Percentiles rank a stretch among this genome's conserved stretches.
Evolutionary conservation across 2,329 filamentous ascomycete species (phyloP).

Genomic region (Colletotrichum godetiae): DNA sequence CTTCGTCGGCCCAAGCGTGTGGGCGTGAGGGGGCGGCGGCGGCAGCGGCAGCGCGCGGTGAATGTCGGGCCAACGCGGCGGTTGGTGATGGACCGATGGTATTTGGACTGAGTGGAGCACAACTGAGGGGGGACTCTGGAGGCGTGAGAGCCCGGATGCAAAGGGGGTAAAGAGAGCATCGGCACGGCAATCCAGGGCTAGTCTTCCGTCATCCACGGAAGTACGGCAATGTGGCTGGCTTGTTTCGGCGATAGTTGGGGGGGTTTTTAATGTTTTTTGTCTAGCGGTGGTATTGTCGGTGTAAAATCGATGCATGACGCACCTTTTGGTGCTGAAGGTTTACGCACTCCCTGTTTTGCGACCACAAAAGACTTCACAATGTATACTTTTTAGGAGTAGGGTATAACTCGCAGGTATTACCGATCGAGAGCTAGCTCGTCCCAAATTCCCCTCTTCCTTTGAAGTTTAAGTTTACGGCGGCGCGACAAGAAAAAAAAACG

Average conservation of each 20-base stretch:
- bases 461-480: not conserved
- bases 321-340: conserved; percentile 18
- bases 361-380: not conserved
- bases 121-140: not conserved
- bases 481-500: too few species aligned
- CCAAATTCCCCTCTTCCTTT: not conserved
- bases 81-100: not conserved
- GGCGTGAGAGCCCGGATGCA: not conserved
- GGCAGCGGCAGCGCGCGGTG: too few species aligned
- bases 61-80: not conserved
- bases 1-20: conserved; percentile 4
- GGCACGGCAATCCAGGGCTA: conserved; percentile 28
- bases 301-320: conserved; percentile 14
- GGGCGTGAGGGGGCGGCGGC: not conserved
- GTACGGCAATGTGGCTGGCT: conserved; percentile 3
- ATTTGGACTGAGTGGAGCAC: not conserved
- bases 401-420: not conserved
- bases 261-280: conserved; percentile 12
- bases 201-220: not conserved
- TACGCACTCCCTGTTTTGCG: not conserved
- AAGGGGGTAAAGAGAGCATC: conserved; percentile 1
- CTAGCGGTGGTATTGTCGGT: not conserved
- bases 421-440: conserved; percentile 7
- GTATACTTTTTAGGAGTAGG: not conserved
- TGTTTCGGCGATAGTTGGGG: conserved; percentile 8